Conservation (phyloP, 257 asterid genomes). For the Ilex asprella region DNA sequence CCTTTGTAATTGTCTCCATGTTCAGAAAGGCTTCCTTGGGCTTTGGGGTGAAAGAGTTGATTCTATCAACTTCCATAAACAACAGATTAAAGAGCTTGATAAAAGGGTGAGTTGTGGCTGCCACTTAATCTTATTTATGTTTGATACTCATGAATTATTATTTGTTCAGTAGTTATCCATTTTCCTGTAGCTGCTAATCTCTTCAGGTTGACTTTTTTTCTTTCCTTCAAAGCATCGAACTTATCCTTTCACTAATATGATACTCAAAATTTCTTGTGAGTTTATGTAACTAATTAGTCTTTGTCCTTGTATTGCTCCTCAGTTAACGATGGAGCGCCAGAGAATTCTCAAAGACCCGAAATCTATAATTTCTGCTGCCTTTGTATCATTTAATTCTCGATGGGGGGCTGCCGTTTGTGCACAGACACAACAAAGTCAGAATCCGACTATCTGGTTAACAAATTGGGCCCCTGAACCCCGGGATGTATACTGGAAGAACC, state of each 20-base stretch:
- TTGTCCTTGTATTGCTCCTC: slow-evolving; percentile 7
- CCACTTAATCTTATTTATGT: background rate
- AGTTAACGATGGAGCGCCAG: slow-evolving; percentile 88
- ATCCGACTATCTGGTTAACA: slow-evolving; percentile 84
- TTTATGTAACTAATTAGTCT: background rate
- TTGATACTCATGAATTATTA: no score
- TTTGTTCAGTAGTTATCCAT: background rate
- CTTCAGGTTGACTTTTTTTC: background rate
- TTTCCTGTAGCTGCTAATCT: background rate
- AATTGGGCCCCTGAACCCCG: slow-evolving; percentile 99
- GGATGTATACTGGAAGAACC: slow-evolving; percentile 84
- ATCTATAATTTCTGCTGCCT: slow-evolving; percentile 63
- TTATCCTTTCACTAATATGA: slow-evolving; percentile 1
- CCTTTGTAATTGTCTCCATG: background rate
- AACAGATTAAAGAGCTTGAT: slow-evolving; percentile 53
- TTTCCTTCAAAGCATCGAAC: background rate
- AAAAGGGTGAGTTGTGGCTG: slow-evolving; percentile 40
- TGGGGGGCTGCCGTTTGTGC: slow-evolving; percentile 99
- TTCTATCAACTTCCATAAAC: slow-evolving; percentile 70
- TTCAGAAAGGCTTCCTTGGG: slow-evolving; percentile 84
- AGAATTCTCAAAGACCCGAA: slow-evolving; percentile 64
- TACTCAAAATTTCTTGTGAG: background rate
- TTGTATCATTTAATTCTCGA: slow-evolving; percentile 87
- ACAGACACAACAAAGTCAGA: slow-evolving; percentile 92
- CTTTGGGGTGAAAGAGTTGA: slow-evolving; percentile 76